Percentiles rank a stretch among this genome's conserved stretches.
Conservation (phyloP, 1,284 basidiomycete species). For the Ustilago tritici region DNA sequence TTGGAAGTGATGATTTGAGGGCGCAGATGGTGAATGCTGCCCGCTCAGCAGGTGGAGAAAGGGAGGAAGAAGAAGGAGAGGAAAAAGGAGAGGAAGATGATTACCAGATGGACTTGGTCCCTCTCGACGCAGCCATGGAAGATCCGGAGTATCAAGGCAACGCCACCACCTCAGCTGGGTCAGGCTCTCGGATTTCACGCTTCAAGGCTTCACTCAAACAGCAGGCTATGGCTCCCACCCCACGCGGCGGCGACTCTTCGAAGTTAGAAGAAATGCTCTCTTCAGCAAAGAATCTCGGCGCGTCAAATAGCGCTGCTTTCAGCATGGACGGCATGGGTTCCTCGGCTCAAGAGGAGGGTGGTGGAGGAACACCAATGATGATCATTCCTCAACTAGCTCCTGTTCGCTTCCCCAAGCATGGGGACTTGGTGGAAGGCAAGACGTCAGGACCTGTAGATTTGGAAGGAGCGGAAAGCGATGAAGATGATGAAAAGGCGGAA, state of each 20-base stretch:
- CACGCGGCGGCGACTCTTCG: conserved; percentile 5
- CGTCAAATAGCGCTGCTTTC: conserved; percentile 10
- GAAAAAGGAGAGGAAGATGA: conserved; percentile 40
- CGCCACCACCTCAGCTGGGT: conserved; percentile 13
- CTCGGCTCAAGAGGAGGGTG: not conserved
- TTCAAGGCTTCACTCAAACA: conserved; percentile 53
- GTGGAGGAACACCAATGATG: conserved; percentile 42
- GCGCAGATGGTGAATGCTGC: conserved; percentile 16
- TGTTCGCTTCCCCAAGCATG: conserved; percentile 49
- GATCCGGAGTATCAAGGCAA: conserved; percentile 46
- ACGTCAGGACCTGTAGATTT: conserved; percentile 42
- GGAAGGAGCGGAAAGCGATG: conserved; percentile 56
- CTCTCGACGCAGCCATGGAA: conserved; percentile 48
- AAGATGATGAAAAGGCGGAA: conserved; percentile 55
- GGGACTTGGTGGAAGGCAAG: conserved; percentile 40
- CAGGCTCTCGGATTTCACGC: conserved; percentile 42
- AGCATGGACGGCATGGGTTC: conserved; percentile 29
- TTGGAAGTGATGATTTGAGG: not conserved
- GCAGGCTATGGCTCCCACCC: not conserved
- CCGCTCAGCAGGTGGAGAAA: conserved; percentile 1
- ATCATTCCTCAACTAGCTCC: conserved; percentile 56
- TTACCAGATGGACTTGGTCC: conserved; percentile 50
- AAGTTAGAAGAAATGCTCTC: conserved; percentile 43
- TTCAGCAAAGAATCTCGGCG: conserved; percentile 45
- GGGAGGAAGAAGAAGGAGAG: conserved; percentile 18